These are phyloP conservation scores for Vanilla planifolia DNA, from an alignment of 106 monocot genomes.

Conservation along the genomic window DNA sequence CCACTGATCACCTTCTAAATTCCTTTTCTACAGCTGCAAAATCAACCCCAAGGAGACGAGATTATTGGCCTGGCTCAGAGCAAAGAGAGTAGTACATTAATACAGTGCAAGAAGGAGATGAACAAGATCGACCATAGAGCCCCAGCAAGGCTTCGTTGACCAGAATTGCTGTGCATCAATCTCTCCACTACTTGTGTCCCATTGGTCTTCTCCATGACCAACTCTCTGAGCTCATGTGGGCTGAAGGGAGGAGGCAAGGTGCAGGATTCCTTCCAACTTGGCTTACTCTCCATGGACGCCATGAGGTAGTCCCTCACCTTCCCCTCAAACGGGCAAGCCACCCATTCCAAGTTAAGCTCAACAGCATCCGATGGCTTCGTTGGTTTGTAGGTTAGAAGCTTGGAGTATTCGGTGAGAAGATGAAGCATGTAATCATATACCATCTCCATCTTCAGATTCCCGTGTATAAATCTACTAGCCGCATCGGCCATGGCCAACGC, in stretches of 20 bases:
- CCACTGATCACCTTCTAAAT: too few species aligned
- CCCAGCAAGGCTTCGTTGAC: too few species aligned
- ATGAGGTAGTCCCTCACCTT: slow-evolving; percentile 34
- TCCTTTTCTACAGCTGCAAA: too few species aligned
- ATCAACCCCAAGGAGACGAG: too few species aligned
- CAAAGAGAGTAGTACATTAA: too few species aligned
- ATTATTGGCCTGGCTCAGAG: too few species aligned
- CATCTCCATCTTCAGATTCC: slow-evolving; percentile 42
- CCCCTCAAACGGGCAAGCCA: slow-evolving; percentile 36
- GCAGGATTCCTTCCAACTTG: slow-evolving; percentile 19
- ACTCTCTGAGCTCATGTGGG: slow-evolving; percentile 14
- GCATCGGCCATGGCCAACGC: slow-evolving; percentile 46
- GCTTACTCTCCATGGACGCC: slow-evolving; percentile 31
- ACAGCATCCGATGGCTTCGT: slow-evolving; percentile 24
- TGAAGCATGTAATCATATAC: slow-evolving; percentile 86
- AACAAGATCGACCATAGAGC: too few species aligned
- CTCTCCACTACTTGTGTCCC: not conserved
- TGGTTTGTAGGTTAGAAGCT: slow-evolving; percentile 48
- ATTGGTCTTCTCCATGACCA: slow-evolving; percentile 2
- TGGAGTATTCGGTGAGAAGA: slow-evolving; percentile 51
- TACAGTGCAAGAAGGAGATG: too few species aligned
- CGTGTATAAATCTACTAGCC: slow-evolving; percentile 44
- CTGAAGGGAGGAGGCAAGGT: slow-evolving; percentile 34
- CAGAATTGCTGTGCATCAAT: too few species aligned
- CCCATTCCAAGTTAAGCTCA: slow-evolving; percentile 38